These are phyloP conservation scores for Daedaleopsis nitida DNA, from an alignment of 768 basidiomycete species.

Conservation along the genomic window DNA sequence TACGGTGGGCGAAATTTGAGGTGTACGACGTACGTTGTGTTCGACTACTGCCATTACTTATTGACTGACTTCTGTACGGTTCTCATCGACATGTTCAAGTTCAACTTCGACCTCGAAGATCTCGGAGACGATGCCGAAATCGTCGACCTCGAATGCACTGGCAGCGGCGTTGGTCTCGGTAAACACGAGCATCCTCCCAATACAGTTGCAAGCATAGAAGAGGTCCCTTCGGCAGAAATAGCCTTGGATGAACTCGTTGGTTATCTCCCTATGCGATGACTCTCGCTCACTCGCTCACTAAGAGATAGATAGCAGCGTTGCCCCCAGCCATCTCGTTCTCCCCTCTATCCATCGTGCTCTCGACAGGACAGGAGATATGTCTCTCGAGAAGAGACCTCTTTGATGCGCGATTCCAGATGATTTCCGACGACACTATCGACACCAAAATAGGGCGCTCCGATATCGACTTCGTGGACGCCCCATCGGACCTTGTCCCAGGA, in stretches of 20 bases:
- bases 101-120: slow-evolving; percentile 65
- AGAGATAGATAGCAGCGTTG: slow-evolving; percentile 67
- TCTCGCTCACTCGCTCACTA: neutral
- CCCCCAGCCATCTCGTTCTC: slow-evolving; percentile 83
- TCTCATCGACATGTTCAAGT: slow-evolving; percentile 57
- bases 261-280: neutral
- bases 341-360: slow-evolving; percentile 56
- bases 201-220: neutral
- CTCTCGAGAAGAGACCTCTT: slow-evolving; percentile 86
- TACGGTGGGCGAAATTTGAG: no score
- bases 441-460: slow-evolving; percentile 31
- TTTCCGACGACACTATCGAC: slow-evolving; percentile 41
- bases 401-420: slow-evolving; percentile 94
- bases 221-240: slow-evolving; percentile 32
- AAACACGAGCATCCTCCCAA: neutral
- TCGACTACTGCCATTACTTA: no score
- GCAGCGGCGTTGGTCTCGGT: neutral
- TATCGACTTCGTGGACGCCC: slow-evolving; percentile 72
- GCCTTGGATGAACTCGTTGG: slow-evolving; percentile 19
- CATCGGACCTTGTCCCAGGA: slow-evolving; percentile 88
- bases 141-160: slow-evolving; percentile 19
- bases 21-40: no score
- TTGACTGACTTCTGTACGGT: no score
- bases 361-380: slow-evolving; percentile 30
- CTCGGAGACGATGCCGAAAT: slow-evolving; percentile 25